phyloP scores from a whole-genome alignment of 148 eudicot genomes.

The Heliosperma pusillum region DNA sequence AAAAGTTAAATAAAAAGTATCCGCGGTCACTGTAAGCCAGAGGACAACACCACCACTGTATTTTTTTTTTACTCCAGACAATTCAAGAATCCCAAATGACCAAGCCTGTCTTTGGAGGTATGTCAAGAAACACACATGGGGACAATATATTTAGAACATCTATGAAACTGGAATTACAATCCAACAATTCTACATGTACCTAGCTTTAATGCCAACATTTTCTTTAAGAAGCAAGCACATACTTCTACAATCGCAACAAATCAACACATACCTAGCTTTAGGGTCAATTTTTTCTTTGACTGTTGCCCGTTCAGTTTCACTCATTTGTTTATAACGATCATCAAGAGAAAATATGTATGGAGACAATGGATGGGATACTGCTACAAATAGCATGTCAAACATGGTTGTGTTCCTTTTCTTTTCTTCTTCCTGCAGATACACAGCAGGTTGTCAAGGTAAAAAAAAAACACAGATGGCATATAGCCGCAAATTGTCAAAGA shows the following conservation, averaged over 20 bases:
- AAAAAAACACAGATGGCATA: not conserved
- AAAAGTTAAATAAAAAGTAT: too few species aligned
- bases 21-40: too few species aligned
- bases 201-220: not conserved
- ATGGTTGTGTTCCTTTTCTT: constrained; percentile 72
- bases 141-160: too few species aligned
- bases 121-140: too few species aligned
- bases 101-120: too few species aligned
- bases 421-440: constrained; percentile 65
- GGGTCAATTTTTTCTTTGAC: constrained; percentile 71
- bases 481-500: not conserved
- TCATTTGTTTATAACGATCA: constrained; percentile 79
- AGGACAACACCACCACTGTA: too few species aligned
- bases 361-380: constrained; percentile 74
- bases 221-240: not conserved
- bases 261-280: constrained; percentile 61
- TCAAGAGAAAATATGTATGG: constrained; percentile 90
- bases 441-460: not conserved
- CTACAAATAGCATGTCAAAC: constrained; percentile 83
- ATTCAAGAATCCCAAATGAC: too few species aligned
- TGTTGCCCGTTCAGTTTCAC: constrained; percentile 43
- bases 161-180: too few species aligned
- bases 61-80: too few species aligned
- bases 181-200: not conserved
- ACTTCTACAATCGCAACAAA: not conserved